phyloP scores from a whole-genome alignment of 2,329 filamentous ascomycete genomes.

The Paramyrothecium sp. region DNA sequence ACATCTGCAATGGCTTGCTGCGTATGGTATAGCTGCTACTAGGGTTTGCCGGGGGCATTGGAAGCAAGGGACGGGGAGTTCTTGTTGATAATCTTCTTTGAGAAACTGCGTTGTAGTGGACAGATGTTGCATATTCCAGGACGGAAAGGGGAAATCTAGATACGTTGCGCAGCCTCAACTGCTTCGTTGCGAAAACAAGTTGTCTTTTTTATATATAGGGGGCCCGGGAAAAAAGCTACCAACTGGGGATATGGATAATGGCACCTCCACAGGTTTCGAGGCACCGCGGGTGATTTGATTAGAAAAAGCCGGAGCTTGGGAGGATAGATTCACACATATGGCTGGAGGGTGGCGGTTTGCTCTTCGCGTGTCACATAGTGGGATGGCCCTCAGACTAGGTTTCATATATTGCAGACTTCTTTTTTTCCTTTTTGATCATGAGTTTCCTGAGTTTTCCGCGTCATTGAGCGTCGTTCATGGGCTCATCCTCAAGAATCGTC shows the following conservation, averaged over 20 bases:
- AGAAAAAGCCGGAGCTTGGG: neutral
- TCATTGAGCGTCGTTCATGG: neutral
- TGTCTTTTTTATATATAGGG: neutral
- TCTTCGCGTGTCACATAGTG: neutral
- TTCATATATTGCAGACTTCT: neutral
- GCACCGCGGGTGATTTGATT: neutral
- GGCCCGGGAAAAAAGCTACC: too few species aligned
- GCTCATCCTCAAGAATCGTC: neutral
- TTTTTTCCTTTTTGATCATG: too few species aligned
- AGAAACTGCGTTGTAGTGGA: neutral
- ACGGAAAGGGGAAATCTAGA: neutral
- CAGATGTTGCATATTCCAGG: neutral
- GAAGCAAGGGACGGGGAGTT: neutral
- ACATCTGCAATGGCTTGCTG: conserved; percentile 8
- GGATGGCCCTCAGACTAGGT: neutral
- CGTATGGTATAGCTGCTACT: neutral
- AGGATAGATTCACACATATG: neutral
- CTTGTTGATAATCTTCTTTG: conserved; percentile 4
- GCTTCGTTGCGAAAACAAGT: neutral
- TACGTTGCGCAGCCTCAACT: neutral
- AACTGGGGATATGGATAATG: neutral
- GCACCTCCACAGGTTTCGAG: neutral
- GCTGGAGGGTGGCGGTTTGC: neutral
- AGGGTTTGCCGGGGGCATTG: neutral
- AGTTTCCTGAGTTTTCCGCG: neutral